phyloP scores from a whole-genome alignment of 495 filamentous ascomycete genomes.

The Pseudomonodictys pantanalensis region DNA sequence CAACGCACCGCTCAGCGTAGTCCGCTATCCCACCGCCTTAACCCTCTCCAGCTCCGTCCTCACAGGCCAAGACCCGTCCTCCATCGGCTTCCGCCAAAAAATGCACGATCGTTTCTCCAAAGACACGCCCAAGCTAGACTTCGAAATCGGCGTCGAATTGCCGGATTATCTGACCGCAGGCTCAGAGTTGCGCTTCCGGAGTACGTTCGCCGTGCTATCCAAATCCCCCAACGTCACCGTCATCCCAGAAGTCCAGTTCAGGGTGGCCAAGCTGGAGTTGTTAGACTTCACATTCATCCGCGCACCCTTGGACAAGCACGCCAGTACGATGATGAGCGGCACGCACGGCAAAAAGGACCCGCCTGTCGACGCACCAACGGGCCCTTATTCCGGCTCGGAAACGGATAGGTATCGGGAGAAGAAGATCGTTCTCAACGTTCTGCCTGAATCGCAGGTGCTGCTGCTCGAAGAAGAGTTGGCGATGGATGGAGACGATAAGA shows the following conservation, averaged over 20 bases:
- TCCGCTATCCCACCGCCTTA: constrained; percentile 10
- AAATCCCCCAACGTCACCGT: constrained; percentile 2
- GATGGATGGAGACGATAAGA: neutral
- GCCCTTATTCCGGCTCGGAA: neutral
- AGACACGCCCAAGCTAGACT: constrained; percentile 22
- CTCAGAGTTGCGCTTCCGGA: constrained; percentile 15
- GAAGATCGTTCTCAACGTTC: constrained; percentile 16
- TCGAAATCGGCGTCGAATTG: constrained; percentile 17
- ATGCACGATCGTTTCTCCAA: constrained; percentile 21
- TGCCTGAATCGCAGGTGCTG: constrained; percentile 13
- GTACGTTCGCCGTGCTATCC: constrained; percentile 1
- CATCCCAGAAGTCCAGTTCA: constrained; percentile 13
- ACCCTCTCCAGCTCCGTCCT: constrained; percentile 14
- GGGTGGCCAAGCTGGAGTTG: constrained; percentile 17
- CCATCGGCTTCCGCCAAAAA: constrained; percentile 19
- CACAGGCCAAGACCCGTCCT: neutral
- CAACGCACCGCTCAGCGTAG: neutral
- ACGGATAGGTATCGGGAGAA: constrained; percentile 1
- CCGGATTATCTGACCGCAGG: constrained; percentile 14
- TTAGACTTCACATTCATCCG: constrained; percentile 23
- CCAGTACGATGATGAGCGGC: neutral
- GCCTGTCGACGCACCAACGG: neutral
- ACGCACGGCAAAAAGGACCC: neutral
- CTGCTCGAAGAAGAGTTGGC: constrained; percentile 5
- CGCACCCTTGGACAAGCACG: constrained; percentile 19